These are phyloP conservation scores for Nyctanthes arbortristis DNA, from an alignment of 257 asterid species.

Conservation along the genomic window DNA sequence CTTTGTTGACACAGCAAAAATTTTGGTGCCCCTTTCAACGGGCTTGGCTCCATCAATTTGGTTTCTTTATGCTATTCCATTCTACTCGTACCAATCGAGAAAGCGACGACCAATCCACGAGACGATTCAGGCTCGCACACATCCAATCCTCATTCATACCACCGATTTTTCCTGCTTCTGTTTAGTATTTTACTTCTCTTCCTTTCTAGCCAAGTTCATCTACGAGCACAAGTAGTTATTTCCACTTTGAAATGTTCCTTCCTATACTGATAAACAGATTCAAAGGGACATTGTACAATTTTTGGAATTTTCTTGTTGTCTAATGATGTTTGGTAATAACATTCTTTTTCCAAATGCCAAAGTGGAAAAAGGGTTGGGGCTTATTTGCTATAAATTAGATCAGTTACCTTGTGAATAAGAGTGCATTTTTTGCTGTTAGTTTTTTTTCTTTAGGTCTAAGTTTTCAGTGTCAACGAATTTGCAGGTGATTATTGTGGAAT, in stretches of 20 bases:
- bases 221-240: background rate
- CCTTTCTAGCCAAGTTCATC: background rate
- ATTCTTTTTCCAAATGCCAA: conserved; percentile 6
- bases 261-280: background rate
- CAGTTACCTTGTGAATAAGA: background rate
- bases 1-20: too few species aligned
- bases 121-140: conserved; percentile 41
- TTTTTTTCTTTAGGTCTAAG: background rate
- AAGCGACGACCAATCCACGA: conserved; percentile 16
- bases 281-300: too few species aligned
- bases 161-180: too few species aligned
- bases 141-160: conserved; percentile 35
- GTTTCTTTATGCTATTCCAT: too few species aligned
- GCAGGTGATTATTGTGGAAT: conserved; percentile 33
- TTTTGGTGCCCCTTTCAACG: background rate
- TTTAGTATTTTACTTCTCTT: background rate
- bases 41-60: background rate
- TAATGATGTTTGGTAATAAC: background rate
- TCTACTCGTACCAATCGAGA: background rate
- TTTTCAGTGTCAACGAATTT: conserved; percentile 10
- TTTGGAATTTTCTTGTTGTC: conserved; percentile 10
- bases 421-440: background rate
- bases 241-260: background rate
- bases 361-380: background rate
- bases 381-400: background rate